Base-by-base conservation (phyloP, 768 basidiomycete species). In the Trametes punicea region DNA sequence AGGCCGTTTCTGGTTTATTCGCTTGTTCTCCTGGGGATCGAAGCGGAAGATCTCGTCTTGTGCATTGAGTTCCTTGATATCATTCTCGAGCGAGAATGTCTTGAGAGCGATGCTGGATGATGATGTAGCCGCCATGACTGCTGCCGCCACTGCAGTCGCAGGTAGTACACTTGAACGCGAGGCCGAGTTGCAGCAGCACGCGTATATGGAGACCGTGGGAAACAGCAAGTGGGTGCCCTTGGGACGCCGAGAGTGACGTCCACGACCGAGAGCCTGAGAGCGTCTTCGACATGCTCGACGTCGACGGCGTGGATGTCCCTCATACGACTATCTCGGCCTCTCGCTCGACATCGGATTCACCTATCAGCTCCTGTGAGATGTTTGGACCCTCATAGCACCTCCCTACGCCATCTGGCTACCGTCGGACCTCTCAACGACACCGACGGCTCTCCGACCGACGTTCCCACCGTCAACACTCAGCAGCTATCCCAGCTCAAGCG, bases 41-140 rank as follows among this genome's bases (percentile, higher is more conserved):
- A 81, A 92, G 27, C 77, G 79, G 73, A 85, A 93, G 48, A 95
- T 90, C 66, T 85, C 82, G 66, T 93, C 91, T 64, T 90, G 82
- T 5, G 84, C 80, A 0, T 87, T 81, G 46, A 93, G 70, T 44
- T 90, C 82, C 23, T 79, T 69, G 23, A 93, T 76, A 57, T 89
- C 78, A 65, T 93, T 93, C 9, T 76, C 71, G 25, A 93, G 72
- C 7, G 81, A 81, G 70, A 93, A 93, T 2, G 86, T 80, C 69
- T 87, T 81, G 59, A 87, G 77, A 21, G 90, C 88, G 39, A 78
- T 84, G 49, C 76, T 76, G 52, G 84, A 78, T 40, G 52, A 54
- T 29, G 52, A 54, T 18, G 75, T 71, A 53, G 66, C 63, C 48
- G 63, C 63, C 60, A 61, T 64, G 48, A 53, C 45, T 31, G 53